Base-by-base conservation (phyloP, 495 filamentous ascomycete species). In the Neurospora sp. region DNA sequence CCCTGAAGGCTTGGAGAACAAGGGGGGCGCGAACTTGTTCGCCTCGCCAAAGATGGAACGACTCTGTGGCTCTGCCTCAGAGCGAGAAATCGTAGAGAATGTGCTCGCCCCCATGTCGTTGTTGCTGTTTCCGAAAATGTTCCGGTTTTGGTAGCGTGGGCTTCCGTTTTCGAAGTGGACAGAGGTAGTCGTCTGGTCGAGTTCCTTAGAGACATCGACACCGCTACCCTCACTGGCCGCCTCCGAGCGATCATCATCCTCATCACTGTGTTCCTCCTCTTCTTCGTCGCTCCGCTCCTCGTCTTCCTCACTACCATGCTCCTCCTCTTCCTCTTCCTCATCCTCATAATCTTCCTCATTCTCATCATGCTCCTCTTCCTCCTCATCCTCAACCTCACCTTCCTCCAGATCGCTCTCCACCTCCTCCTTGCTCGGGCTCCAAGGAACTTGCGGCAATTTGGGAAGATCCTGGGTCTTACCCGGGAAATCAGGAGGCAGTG, bases 11-110 rank as follows among this genome's bases (percentile, higher is more conserved):
- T 88, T 87, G 8, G 90, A 87, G 75, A 90, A 82, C 66, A 86
- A 74, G 16, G 90, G 84, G 66, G 78, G 78, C n/a, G 86, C 85
- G 69, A 81, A 79, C 31, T 84, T 86, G 20, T 81, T 75, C 38
- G 92, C 83, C 75, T 93, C 91, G n/a, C 91, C 92, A 78, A 94
- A 93, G 54, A 91, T 82, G 69, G 81, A 75, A 37, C 83, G 84
- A 31, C 75, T 74, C 44, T 77, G 84, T 72, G 78, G 81, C 73
- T 84, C 81, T 8, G 80, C 83, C 35, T 84, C 84, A 9, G 81
- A 83, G n/a, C 81, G 82, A n/a, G 84, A 84, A 46, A 85, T 82
- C 1, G 80, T 83, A 62, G 84, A 85, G 71, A 79, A 86, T 2
- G 79, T 75, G 71, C 81, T 83, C 72, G 79, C 83, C 0, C 74